Evolutionary conservation across 2,329 filamentous ascomycete species (phyloP).

Genomic region (Cladosporium sp.): DNA sequence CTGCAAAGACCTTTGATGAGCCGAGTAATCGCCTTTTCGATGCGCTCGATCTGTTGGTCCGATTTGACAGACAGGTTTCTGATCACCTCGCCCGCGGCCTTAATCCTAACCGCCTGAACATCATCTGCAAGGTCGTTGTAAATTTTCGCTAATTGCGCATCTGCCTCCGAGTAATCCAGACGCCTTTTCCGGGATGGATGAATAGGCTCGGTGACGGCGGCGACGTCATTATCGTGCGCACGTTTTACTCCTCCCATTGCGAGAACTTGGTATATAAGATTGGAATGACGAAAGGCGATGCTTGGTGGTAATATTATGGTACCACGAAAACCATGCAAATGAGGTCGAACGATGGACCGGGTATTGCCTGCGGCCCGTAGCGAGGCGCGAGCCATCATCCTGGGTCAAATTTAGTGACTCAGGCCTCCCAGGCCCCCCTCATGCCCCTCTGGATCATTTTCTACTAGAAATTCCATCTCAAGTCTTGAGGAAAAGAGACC

Average conservation of each 20-base stretch:
- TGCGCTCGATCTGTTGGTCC: slow-evolving; percentile 33
- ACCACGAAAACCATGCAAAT: neutral
- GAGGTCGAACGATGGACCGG: neutral
- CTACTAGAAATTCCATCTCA: no score
- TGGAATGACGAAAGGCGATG: slow-evolving; percentile 10
- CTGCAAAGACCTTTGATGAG: slow-evolving; percentile 87
- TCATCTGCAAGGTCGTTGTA: slow-evolving; percentile 47
- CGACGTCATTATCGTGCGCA: slow-evolving; percentile 17
- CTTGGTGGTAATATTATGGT: neutral
- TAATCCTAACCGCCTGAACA: slow-evolving; percentile 39
- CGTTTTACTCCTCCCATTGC: slow-evolving; percentile 20
- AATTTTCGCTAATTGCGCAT: slow-evolving; percentile 41
- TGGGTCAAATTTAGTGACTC: no score
- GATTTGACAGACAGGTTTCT: slow-evolving; percentile 37
- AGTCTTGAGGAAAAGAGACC: no score
- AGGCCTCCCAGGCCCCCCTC: no score
- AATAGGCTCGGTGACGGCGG: slow-evolving; percentile 16
- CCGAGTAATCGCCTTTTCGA: slow-evolving; percentile 38
- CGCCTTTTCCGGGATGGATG: slow-evolving; percentile 31
- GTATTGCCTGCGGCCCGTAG: no score
- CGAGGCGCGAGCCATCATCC: no score
- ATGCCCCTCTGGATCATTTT: no score
- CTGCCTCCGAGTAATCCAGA: slow-evolving; percentile 34
- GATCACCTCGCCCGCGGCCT: slow-evolving; percentile 44
- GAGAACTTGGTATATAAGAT: neutral